Evolutionary conservation across 2,329 filamentous ascomycete genomes (phyloP).

Genomic region (Cladorrhinum sp.): DNA sequence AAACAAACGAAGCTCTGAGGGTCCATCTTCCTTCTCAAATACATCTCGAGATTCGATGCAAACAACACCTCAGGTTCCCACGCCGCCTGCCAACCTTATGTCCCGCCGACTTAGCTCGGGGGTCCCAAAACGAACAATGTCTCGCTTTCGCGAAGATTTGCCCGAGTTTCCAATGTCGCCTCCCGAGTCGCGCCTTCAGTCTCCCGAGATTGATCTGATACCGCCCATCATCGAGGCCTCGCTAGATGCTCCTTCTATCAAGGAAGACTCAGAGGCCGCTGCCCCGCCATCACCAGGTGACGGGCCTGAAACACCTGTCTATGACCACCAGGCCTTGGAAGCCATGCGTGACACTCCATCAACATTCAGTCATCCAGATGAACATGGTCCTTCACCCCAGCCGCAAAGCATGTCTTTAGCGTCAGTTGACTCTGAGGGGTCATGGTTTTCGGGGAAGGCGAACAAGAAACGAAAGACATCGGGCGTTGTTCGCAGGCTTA

Average conservation of each 20-base stretch:
- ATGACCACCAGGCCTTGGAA: constrained; percentile 41
- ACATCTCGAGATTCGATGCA: constrained; percentile 83
- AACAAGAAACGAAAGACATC: constrained; percentile 42
- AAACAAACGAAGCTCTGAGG: constrained; percentile 53
- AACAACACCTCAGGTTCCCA: constrained; percentile 40
- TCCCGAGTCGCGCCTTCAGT: constrained; percentile 75
- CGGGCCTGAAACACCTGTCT: constrained; percentile 46
- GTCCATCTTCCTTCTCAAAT: constrained; percentile 81
- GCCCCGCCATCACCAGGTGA: constrained; percentile 29
- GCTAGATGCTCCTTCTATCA: constrained; percentile 15
- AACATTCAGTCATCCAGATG: constrained; percentile 39
- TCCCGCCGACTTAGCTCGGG: constrained; percentile 38
- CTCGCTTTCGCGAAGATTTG: constrained; percentile 87
- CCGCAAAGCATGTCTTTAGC: constrained; percentile 80
- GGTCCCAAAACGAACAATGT: constrained; percentile 75
- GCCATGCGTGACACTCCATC: constrained; percentile 45
- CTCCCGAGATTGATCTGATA: constrained; percentile 60
- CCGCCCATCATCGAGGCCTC: constrained; percentile 29
- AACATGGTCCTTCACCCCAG: constrained; percentile 50
- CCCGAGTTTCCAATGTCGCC: constrained; percentile 75
- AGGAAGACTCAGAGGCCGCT: constrained; percentile 25
- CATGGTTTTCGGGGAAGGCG: constrained; percentile 82
- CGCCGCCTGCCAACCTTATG: constrained; percentile 33
- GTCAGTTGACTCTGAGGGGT: constrained; percentile 92
- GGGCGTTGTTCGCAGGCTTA: constrained; percentile 34